Percentiles rank a stretch among this genome's conserved stretches.
Evolutionary conservation across 1,284 basidiomycete species (phyloP).

Genomic region (Volvariella surrecta): DNA sequence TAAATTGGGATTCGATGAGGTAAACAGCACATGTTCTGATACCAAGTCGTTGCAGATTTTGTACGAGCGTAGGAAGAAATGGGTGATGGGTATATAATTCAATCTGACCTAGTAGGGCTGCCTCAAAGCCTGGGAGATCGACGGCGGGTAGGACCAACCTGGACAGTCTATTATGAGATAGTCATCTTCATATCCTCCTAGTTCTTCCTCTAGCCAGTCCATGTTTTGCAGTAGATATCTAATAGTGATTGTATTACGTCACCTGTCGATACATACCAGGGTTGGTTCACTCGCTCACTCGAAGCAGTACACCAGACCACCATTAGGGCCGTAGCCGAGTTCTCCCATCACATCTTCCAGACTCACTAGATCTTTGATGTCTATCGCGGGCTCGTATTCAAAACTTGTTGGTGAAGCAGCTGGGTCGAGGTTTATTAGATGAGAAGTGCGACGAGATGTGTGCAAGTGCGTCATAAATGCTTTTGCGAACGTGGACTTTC

Average conservation of each 20-base stretch:
- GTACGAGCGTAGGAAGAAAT: slow-evolving; percentile 85
- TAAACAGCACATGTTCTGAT: slow-evolving; percentile 82
- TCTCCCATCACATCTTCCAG: slow-evolving; percentile 97
- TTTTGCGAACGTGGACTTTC: slow-evolving; percentile 93
- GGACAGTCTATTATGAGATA: slow-evolving; percentile 98
- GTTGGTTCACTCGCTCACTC: slow-evolving; percentile 74
- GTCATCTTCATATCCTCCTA: slow-evolving; percentile 93
- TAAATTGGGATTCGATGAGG: slow-evolving; percentile 96
- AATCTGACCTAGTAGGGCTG: slow-evolving; percentile 75
- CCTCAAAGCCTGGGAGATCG: background rate
- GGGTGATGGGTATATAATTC: slow-evolving; percentile 99
- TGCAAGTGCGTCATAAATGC: slow-evolving; percentile 89
- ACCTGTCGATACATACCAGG: slow-evolving; percentile 4
- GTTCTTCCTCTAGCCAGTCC: slow-evolving; percentile 98
- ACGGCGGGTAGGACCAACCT: slow-evolving; percentile 40
- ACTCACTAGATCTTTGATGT: slow-evolving; percentile 91
- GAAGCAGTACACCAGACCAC: slow-evolving; percentile 96
- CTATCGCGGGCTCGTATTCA: slow-evolving; percentile 89
- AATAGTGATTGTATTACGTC: slow-evolving; percentile 1
- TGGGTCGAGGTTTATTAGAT: slow-evolving; percentile 97
- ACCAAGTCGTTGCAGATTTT: slow-evolving; percentile 60
- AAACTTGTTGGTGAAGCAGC: slow-evolving; percentile 84
- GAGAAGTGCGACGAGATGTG: slow-evolving; percentile 75
- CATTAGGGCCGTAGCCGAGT: slow-evolving; percentile 94
- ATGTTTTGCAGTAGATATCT: slow-evolving; percentile 96